Evolutionary conservation across 208 protist genomes (phyloP), one percentile per base, ranked within the genome.

Genomic region (Leishmania amazonensis): DNA sequence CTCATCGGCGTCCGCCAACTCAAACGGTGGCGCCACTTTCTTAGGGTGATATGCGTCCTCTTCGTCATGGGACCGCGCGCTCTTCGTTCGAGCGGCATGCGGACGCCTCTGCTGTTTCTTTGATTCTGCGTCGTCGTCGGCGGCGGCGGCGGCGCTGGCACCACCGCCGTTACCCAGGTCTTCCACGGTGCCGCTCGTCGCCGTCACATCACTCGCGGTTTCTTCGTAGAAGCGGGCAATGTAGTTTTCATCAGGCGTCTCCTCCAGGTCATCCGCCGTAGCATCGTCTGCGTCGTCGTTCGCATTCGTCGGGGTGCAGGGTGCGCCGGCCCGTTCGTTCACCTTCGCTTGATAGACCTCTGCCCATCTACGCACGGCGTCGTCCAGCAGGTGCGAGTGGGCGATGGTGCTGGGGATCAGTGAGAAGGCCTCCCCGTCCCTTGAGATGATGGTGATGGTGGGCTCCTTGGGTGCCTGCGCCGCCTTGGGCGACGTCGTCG

Each of bases 381-480:
- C 84, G 9, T 89, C 78, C 58, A 96, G 75, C 57, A 96, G 79
- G 47, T 71, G 75, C 7, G 91, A 95, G 83, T 90, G 86, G 38
- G 62, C 81, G 17, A 86, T 85, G 74, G 87, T 86, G 58, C 88
- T 73, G 24, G 87, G 85, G 24, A 85, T 84, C 35, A 96, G 38
- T 9, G 78, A 83, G 64, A 95, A 89, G 35, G 80, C 78, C 15
- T 83, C 85, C 38, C 93, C 93, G 47, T 95, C 91, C 70, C 87
- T 87, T 11, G 88, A 90, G 68, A 93, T 81, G 76, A 96, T 91
- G 75, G 87, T 88, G 68, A 96, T 94, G 75, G 68, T 53, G 24
- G 89, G 87, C 42, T 76, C 74, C 9, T 17, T 15, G 58, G 75
- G 67, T 17, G 47, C 67, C 47, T 79, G 58, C 9, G 45, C 28